Conservation (phyloP, 2,329 filamentous ascomycete species). For the Fusarium tanahbumbuense region DNA sequence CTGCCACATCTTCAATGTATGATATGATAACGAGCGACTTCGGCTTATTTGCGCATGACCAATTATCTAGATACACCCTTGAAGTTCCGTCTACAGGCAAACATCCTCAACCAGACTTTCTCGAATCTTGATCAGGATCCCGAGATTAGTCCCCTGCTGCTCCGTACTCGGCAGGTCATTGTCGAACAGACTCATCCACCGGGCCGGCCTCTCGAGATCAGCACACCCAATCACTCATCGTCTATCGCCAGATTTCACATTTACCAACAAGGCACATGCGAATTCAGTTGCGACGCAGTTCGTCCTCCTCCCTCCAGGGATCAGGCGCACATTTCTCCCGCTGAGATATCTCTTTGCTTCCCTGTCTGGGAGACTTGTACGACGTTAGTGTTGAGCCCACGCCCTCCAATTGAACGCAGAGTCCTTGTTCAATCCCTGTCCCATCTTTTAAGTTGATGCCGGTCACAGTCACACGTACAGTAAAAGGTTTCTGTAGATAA, state of each 20-base stretch:
- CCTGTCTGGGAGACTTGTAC: conserved; percentile 22
- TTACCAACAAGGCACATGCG: neutral
- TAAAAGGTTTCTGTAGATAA: conserved; percentile 3
- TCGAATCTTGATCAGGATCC: conserved; percentile 3
- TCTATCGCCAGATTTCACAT: conserved; percentile 6
- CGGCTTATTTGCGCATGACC: conserved; percentile 13
- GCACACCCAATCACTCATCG: conserved; percentile 28
- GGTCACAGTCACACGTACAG: conserved; percentile 32
- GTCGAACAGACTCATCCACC: conserved; percentile 17
- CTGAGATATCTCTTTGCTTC: conserved; percentile 11
- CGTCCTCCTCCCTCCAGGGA: conserved; percentile 15
- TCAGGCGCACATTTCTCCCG: conserved; percentile 30
- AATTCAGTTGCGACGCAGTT: conserved; percentile 19
- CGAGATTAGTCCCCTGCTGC: conserved; percentile 14
- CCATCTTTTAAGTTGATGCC: conserved; percentile 17
- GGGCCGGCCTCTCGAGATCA: conserved; percentile 35
- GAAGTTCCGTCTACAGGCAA: conserved; percentile 13
- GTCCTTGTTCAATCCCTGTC: conserved; percentile 17
- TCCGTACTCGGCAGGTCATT: conserved; percentile 20
- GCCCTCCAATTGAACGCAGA: conserved; percentile 10
- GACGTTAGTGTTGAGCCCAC: conserved; percentile 32
- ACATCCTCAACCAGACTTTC: neutral
- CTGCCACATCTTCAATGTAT: neutral
- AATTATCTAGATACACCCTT: conserved; percentile 4
- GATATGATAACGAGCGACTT: conserved; percentile 23